These are phyloP conservation scores for Cornus controversa DNA, from an alignment of 148 eudicot species.

Conservation along the genomic window DNA sequence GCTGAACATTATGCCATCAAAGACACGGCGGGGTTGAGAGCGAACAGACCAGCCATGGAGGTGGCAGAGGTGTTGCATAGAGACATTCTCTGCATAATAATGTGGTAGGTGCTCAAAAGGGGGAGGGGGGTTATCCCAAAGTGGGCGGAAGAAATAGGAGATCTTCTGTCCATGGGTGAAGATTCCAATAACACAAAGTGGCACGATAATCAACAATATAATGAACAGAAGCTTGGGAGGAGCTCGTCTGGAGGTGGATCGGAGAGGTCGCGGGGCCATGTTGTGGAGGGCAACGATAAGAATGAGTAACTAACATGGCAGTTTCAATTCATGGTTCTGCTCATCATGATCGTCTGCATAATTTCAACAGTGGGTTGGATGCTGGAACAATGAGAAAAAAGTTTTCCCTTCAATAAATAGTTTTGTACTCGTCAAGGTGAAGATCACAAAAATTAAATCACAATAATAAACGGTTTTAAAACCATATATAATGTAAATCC, in stretches of 20 bases:
- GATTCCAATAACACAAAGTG: conserved; percentile 40
- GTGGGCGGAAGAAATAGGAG: conserved; percentile 75
- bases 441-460: background rate
- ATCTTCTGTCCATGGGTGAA: conserved; percentile 50
- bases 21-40: conserved; percentile 67
- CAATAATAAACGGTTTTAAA: too few species aligned
- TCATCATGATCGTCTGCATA: conserved; percentile 27
- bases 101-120: conserved; percentile 64
- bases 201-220: conserved; percentile 42
- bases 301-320: conserved; percentile 16
- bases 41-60: conserved; percentile 85
- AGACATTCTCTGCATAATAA: conserved; percentile 82
- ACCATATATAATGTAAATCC: too few species aligned
- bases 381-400: background rate
- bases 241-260: conserved; percentile 38
- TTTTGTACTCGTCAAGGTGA: background rate
- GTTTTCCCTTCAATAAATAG: background rate
- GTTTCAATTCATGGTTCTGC: conserved; percentile 10
- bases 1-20: conserved; percentile 80
- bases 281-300: conserved; percentile 23
- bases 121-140: conserved; percentile 84
- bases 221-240: conserved; percentile 40
- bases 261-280: conserved; percentile 54
- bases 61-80: conserved; percentile 64
- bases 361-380: background rate